Conservation (phyloP, 805 yeast genomes). For the Wickerhamiella cacticola region DNA sequence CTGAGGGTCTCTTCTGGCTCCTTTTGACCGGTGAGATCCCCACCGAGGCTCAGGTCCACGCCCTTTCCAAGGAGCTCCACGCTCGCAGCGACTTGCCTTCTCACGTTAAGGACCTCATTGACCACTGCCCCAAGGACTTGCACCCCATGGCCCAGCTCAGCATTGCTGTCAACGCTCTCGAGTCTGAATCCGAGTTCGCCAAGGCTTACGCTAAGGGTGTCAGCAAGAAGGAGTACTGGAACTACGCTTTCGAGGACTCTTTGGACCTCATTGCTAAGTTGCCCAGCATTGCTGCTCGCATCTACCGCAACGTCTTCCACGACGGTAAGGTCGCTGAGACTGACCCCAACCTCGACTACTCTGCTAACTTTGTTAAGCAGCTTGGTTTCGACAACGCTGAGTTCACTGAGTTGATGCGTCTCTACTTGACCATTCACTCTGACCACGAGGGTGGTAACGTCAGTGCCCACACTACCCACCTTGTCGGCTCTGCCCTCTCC, state of each 20-base stretch:
- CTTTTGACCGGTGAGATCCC: conserved; percentile 76
- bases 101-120: conserved; percentile 61
- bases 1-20: conserved; percentile 77
- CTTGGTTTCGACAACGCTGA: conserved; percentile 48
- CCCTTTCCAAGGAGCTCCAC: conserved; percentile 63
- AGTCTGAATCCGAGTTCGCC: conserved; percentile 70
- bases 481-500: conserved; percentile 72
- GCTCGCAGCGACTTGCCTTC: conserved; percentile 67
- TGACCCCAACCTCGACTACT: conserved; percentile 41
- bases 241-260: conserved; percentile 69
- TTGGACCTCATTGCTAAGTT: conserved; percentile 70
- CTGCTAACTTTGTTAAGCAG: conserved; percentile 52
- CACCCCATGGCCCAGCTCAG: conserved; percentile 90
- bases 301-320: conserved; percentile 73
- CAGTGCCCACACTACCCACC: conserved; percentile 75
- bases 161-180: conserved; percentile 70
- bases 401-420: conserved; percentile 67
- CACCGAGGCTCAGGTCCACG: conserved; percentile 54
- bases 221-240: conserved; percentile 72
- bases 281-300: conserved; percentile 70
- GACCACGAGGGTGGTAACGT: conserved; percentile 90
- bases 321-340: conserved; percentile 49
- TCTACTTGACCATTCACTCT: conserved; percentile 69
- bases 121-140: conserved; percentile 59
- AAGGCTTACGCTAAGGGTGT: conserved; percentile 79